These are phyloP conservation scores for Talaromyces sp. DNA, from an alignment of 2,329 filamentous ascomycete species.

Conservation along the genomic window DNA sequence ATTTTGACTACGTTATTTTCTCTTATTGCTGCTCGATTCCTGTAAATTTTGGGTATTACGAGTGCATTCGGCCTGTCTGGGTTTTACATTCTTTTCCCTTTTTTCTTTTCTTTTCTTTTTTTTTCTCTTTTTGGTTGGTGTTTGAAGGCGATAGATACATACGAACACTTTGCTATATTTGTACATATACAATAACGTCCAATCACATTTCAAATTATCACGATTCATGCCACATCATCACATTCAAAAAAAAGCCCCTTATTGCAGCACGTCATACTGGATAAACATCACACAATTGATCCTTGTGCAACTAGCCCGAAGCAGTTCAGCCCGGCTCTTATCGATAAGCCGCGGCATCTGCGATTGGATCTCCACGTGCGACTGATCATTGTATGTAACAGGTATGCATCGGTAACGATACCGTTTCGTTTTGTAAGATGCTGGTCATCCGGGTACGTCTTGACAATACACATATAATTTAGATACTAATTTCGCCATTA, in stretches of 20 bases:
- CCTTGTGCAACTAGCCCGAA: not conserved
- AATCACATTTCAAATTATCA: not conserved
- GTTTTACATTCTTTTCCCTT: not conserved
- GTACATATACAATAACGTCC: not conserved
- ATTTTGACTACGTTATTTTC: not conserved
- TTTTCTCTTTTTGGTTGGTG: not conserved
- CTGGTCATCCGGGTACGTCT: no score
- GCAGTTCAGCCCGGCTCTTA: not conserved
- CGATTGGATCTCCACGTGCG: not conserved
- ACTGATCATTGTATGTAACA: not conserved
- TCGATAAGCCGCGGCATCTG: not conserved
- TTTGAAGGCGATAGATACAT: not conserved
- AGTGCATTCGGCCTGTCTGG: not conserved
- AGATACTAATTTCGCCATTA: no score
- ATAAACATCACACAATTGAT: not conserved
- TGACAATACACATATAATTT: no score
- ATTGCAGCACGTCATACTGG: not conserved
- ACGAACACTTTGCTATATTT: not conserved
- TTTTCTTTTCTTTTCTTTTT: not conserved
- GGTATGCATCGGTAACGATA: no score
- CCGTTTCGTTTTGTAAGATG: not conserved
- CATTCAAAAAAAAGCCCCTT: not conserved
- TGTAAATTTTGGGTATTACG: not conserved
- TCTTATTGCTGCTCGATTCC: not conserved
- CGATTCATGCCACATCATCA: not conserved